Evolutionary conservation across 495 filamentous ascomycete species (phyloP).

Genomic region (Neurospora sublineolata): DNA sequence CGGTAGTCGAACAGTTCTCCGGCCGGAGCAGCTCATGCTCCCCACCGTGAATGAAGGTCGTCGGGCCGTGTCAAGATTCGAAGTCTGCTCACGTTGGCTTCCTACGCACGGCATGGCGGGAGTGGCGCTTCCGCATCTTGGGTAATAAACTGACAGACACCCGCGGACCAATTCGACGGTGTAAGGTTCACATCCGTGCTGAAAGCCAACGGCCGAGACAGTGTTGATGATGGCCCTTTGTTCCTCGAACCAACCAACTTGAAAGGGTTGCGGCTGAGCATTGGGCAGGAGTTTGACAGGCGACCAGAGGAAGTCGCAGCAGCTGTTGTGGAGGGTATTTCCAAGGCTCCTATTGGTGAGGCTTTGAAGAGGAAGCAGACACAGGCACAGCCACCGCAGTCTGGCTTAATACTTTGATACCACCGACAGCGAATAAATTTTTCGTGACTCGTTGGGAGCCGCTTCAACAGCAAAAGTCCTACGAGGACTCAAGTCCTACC

Average conservation of each 20-base stretch:
- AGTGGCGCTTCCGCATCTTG: not conserved
- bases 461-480: constrained; percentile 15
- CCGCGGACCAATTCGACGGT: not conserved
- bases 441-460: not conserved
- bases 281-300: not conserved
- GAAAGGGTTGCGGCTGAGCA: not conserved
- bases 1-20: not conserved
- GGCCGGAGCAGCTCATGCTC: not conserved
- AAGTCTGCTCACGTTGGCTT: not conserved
- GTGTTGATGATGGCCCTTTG: not conserved
- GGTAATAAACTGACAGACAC: not conserved
- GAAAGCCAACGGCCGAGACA: not conserved
- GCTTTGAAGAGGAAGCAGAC: not conserved
- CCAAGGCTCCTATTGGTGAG: not conserved
- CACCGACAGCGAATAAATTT: not conserved
- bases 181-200: not conserved
- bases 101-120: not conserved
- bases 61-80: not conserved
- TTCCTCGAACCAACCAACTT: not conserved
- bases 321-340: not conserved
- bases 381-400: not conserved
- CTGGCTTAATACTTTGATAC: not conserved
- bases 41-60: not conserved
- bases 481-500: constrained; percentile 20
- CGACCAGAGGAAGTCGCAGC: not conserved